Evolutionary conservation across 2,329 filamentous ascomycete species (phyloP).

Genomic region (Beauveria medogensis): DNA sequence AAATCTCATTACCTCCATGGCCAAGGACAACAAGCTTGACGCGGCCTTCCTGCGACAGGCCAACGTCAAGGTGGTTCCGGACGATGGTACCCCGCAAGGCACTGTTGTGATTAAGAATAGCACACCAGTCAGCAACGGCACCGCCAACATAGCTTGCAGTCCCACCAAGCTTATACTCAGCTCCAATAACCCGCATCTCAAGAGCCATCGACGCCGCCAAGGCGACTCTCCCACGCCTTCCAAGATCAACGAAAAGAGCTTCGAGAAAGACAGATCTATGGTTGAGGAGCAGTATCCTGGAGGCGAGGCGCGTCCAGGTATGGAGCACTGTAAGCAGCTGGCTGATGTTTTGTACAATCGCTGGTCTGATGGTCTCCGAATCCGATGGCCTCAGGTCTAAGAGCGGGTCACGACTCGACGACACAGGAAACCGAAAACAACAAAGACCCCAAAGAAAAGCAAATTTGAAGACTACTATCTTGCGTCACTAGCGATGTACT

Average conservation of each 20-base stretch:
- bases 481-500: constrained; percentile 6
- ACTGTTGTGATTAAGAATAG: constrained; percentile 51
- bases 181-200: constrained; percentile 77
- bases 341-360: constrained; percentile 85
- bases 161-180: constrained; percentile 65
- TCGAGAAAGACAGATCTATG: constrained; percentile 39
- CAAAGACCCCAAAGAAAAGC: not conserved
- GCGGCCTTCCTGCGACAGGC: constrained; percentile 36
- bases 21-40: constrained; percentile 59
- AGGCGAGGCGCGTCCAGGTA: constrained; percentile 53
- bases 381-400: constrained; percentile 52
- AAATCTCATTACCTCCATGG: constrained; percentile 64
- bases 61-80: constrained; percentile 29
- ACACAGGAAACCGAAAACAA: not conserved
- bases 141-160: constrained; percentile 20
- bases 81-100: constrained; percentile 40
- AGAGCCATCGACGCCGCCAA: constrained; percentile 65
- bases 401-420: not conserved
- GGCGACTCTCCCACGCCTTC: constrained; percentile 26
- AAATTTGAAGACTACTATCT: not conserved
- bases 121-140: constrained; percentile 26
- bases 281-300: constrained; percentile 48
- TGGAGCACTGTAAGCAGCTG: constrained; percentile 87
- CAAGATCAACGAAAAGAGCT: constrained; percentile 35
- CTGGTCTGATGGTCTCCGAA: constrained; percentile 78